These are phyloP conservation scores for Xerocomellus amylosporus DNA, from an alignment of 768 basidiomycete genomes.

Conservation along the genomic window DNA sequence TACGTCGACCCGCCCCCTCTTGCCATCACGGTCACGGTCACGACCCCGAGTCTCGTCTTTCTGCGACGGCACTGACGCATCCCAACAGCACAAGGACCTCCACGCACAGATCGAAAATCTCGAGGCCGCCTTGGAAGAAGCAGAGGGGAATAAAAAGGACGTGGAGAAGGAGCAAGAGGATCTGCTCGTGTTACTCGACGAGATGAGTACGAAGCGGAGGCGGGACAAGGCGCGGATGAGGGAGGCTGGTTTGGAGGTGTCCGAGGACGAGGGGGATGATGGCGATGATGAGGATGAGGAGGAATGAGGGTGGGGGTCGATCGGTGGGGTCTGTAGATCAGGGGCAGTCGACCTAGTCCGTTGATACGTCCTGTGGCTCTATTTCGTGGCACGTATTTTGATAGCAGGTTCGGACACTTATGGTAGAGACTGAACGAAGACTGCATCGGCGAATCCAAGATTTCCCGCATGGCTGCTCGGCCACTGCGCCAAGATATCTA, in stretches of 20 bases:
- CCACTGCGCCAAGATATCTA: too few relatives aligned
- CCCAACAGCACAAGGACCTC: slow-evolving; percentile 42
- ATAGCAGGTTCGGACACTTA: neutral
- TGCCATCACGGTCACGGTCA: too few relatives aligned
- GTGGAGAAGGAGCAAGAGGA: slow-evolving; percentile 97
- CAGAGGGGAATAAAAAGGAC: slow-evolving; percentile 70
- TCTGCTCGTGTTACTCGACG: slow-evolving; percentile 87
- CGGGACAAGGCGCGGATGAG: slow-evolving; percentile 78
- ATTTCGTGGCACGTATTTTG: neutral
- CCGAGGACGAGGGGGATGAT: slow-evolving; percentile 86
- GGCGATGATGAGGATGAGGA: slow-evolving; percentile 43
- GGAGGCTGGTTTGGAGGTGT: slow-evolving; percentile 78
- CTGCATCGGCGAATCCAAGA: neutral
- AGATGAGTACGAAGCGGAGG: slow-evolving; percentile 81
- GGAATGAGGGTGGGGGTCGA: neutral
- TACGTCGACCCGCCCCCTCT: slow-evolving; percentile 14
- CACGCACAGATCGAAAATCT: slow-evolving; percentile 47
- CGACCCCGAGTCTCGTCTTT: too few relatives aligned
- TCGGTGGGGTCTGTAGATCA: neutral
- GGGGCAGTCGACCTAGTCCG: neutral
- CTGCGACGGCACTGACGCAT: neutral
- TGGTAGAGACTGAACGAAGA: neutral
- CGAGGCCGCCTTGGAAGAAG: slow-evolving; percentile 44
- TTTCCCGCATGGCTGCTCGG: neutral
- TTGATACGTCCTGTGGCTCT: neutral